A percentile compares a stretch with the other conserved stretches of the same genome.
These are phyloP conservation scores for Crithidia expoeki DNA, from an alignment of 208 protist species.

Conservation along the genomic window DNA sequence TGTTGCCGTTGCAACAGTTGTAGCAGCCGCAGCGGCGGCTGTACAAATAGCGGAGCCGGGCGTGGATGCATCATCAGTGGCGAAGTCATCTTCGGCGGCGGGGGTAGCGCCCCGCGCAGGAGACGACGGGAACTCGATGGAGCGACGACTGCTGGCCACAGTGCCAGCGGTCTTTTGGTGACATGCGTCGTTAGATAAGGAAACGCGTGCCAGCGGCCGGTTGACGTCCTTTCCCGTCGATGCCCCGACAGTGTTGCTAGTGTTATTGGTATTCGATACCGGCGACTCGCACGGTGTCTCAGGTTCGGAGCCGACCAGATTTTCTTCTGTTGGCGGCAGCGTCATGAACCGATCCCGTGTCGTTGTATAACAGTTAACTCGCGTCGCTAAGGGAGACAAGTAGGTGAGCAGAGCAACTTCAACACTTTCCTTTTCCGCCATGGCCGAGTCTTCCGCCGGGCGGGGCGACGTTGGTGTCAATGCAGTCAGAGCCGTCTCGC, in stretches of 20 bases:
- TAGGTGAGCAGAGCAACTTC: background rate
- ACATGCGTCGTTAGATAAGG: background rate
- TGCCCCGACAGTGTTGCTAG: background rate
- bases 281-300: slow-evolving; percentile 17
- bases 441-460: background rate
- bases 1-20: background rate
- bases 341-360: background rate
- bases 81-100: background rate
- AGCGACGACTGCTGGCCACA: slow-evolving; percentile 1
- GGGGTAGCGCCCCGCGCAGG: background rate
- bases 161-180: background rate
- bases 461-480: background rate
- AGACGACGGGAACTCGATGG: slow-evolving; percentile 2
- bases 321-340: background rate
- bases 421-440: background rate
- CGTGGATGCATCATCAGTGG: background rate
- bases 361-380: background rate
- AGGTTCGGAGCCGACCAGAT: background rate
- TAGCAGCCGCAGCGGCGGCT: background rate
- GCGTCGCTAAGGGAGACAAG: background rate
- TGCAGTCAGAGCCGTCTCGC: slow-evolving; percentile 16
- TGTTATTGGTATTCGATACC: background rate
- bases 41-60: too few species aligned
- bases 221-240: background rate
- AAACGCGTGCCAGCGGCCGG: background rate